A percentile compares a stretch with the other conserved stretches of the same genome.
Conservation (phyloP, 352 stramenopile species). For the Phytopythium litorale region DNA sequence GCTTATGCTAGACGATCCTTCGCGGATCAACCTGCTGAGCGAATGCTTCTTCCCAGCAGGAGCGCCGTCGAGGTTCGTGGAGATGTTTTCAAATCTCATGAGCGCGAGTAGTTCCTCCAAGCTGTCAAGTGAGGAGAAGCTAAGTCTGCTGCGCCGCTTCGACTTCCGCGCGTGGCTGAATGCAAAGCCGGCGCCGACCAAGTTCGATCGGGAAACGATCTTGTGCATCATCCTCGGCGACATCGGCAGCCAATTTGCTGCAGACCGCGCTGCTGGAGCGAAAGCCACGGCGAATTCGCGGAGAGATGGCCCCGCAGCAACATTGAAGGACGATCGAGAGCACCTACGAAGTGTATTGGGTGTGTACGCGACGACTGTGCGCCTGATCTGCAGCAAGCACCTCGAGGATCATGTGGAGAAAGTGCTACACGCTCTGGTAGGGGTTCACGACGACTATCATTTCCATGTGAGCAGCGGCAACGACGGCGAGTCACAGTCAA, state of each 20-base stretch:
- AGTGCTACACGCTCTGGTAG: constrained; percentile 73
- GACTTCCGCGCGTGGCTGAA: constrained; percentile 77
- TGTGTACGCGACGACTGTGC: constrained; percentile 68
- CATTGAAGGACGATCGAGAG: constrained; percentile 10
- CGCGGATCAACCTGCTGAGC: constrained; percentile 70
- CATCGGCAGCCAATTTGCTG: constrained; percentile 50
- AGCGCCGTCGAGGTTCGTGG: constrained; percentile 70
- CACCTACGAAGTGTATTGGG: constrained; percentile 52
- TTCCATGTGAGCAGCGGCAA: constrained; percentile 33
- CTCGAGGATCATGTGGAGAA: constrained; percentile 82
- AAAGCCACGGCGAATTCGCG: not conserved
- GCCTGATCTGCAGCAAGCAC: constrained; percentile 59
- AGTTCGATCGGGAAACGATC: constrained; percentile 81
- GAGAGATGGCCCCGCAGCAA: not conserved
- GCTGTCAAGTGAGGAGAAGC: constrained; percentile 66
- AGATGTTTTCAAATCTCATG: constrained; percentile 88
- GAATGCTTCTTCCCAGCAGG: constrained; percentile 81
- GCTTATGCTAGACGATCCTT: constrained; percentile 83
- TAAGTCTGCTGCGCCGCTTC: constrained; percentile 67
- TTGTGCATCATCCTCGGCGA: constrained; percentile 76
- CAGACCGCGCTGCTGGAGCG: constrained; percentile 22
- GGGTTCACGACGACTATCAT: constrained; percentile 77
- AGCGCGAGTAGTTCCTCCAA: constrained; percentile 63
- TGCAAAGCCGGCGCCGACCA: constrained; percentile 48
- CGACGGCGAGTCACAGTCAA: not conserved